Evolutionary conservation across 2,329 filamentous ascomycete genomes (phyloP).

Genomic region (Cladobotryum mycophilum): DNA sequence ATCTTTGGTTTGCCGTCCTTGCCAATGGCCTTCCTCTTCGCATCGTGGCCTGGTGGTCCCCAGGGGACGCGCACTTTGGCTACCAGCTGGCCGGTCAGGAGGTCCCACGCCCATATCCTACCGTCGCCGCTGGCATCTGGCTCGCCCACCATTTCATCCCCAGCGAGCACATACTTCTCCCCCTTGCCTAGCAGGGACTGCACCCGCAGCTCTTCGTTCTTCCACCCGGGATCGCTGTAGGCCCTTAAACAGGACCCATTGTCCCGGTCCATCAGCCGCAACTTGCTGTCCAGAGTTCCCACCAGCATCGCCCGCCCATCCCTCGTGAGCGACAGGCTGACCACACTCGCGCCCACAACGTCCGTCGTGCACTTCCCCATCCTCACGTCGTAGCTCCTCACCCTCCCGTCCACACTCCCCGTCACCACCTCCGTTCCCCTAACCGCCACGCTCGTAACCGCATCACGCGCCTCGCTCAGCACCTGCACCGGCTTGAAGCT

Average conservation of each 20-base stretch:
- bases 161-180: constrained; percentile 73
- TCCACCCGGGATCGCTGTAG: constrained; percentile 53
- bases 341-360: constrained; percentile 65
- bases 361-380: constrained; percentile 67
- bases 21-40: constrained; percentile 48
- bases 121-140: constrained; percentile 41
- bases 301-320: constrained; percentile 72
- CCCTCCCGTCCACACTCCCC: constrained; percentile 78
- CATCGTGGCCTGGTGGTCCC: constrained; percentile 44
- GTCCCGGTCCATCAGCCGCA: constrained; percentile 75
- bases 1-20: constrained; percentile 55
- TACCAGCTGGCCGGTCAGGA: constrained; percentile 64
- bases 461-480: constrained; percentile 66
- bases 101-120: constrained; percentile 73
- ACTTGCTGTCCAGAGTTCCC: constrained; percentile 65
- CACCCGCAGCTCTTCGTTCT: constrained; percentile 67
- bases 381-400: constrained; percentile 76
- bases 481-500: constrained; percentile 62
- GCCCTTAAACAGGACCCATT: constrained; percentile 67
- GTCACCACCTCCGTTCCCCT: constrained; percentile 55
- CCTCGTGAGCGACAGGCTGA: constrained; percentile 62
- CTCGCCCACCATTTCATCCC: constrained; percentile 58
- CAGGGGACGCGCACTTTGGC: constrained; percentile 55
- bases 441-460: constrained; percentile 48
- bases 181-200: constrained; percentile 67